Base-by-base conservation (phyloP, 495 filamentous ascomycete genomes). In the Penicillium pancosmium region DNA sequence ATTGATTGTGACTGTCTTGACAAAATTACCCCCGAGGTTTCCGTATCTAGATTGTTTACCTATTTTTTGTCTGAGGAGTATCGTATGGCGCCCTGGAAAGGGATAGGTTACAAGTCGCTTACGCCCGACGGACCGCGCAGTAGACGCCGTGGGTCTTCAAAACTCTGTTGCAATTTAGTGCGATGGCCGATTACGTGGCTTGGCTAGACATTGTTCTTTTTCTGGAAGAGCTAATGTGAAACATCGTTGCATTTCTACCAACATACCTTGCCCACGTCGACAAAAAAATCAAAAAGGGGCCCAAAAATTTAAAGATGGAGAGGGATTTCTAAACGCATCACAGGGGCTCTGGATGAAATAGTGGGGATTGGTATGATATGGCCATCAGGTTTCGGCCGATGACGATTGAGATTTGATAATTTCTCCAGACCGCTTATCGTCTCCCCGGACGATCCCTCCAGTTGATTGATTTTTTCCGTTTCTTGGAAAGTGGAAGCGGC, bases 341-440 rank as follows among this genome's bases (percentile, higher is more conserved):
- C 27, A 31, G 8, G 27, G 27, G 27, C 27, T 31, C 27, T 31
- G 4, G 4, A 31, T 31, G 27, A 31, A 31, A 31, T 31, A 31
- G 27, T 31, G 27, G 27, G 27, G 8, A 31, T 9, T 31, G 27
- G 27, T 4, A 5, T 7, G 15, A 44, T 19, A 44, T 41, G 50
- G 36, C 31, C 43, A 33, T 9, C 41, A 25, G 21, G n/a, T 40
- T 23, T 56, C 54, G 54, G 54, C 50, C 50, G 41, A 56, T 65
- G 55, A 64, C 52, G 23, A 49, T 40, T 18, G 48, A 23, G n/a
- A 56, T 61, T 64, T 64, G 55, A 56, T 56, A 64, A 67, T 60
- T 21, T 43, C 21, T 38, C 52, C 52, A 49, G 56, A 47, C 44
- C 33, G 38, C 52, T 63, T 56, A 63, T 56, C 61, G 38, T 10